phyloP scores from a whole-genome alignment of 768 basidiomycete species.

The Inosperma sp. region DNA sequence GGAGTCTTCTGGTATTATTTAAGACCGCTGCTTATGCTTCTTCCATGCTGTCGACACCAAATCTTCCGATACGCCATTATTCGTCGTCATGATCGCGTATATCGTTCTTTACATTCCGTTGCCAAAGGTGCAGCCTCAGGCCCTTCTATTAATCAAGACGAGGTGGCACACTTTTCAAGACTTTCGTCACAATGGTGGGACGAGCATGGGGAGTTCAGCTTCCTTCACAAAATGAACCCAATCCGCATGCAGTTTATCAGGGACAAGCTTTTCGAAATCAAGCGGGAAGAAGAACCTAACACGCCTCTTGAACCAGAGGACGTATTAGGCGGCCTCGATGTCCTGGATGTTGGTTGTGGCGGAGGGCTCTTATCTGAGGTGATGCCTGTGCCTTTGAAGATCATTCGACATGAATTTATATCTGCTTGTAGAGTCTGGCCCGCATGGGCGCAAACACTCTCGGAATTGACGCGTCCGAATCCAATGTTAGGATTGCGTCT shows the following conservation, averaged over 20 bases:
- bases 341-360: constrained; percentile 92
- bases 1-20: too few species aligned
- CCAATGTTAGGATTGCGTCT: constrained; percentile 82
- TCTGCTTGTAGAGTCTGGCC: constrained; percentile 62
- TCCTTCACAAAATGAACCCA: constrained; percentile 95
- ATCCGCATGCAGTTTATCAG: constrained; percentile 77
- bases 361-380: constrained; percentile 93
- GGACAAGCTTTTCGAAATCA: constrained; percentile 63
- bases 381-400: constrained; percentile 15
- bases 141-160: constrained; percentile 59
- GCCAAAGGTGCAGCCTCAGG: constrained; percentile 14
- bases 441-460: constrained; percentile 82
- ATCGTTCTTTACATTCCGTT: neutral
- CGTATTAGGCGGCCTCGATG: constrained; percentile 59
- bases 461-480: constrained; percentile 87
- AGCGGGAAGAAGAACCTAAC: constrained; percentile 49
- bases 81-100: too few species aligned
- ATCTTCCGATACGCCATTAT: too few species aligned
- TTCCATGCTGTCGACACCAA: too few species aligned
- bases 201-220: constrained; percentile 82
- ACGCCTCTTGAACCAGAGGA: constrained; percentile 29
- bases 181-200: constrained; percentile 96
- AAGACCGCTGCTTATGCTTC: too few species aligned
- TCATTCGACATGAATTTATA: constrained; percentile 5
- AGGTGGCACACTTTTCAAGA: constrained; percentile 85